Evolutionary conservation across 805 yeast genomes (phyloP), one percentile per base, ranked within the genome.

Genomic region (Suhomyces kilbournensis): DNA sequence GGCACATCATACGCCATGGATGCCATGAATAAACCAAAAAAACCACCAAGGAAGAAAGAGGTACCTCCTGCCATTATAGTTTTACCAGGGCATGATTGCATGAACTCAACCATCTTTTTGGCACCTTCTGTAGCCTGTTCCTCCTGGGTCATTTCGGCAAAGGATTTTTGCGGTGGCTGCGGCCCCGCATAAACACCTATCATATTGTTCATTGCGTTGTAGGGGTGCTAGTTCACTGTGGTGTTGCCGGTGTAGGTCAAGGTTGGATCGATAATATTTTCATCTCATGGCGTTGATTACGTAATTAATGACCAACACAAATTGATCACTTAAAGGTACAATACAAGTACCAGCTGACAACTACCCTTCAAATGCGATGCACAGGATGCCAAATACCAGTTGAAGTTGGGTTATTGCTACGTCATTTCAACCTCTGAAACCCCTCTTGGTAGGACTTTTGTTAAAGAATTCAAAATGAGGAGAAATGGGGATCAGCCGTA

Each of bases 31-130:
- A 94, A 73, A 56, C 98, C 97, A 69, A 93, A 91, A 53, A 92
- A 88, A 55, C 97, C 98, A 72, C 98, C 98, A 35, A 93, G 82
- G 38, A 86, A 92, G 70, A 90, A 93, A 20, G 98, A 98, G 12
- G 96, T 85, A 19, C 86, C 97, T 55, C 97, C 98, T 26, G 97
- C 87, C 77, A 92, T 84, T 22, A 79, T 85, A 0, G 97, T 83
- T 67, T 94, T 93, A 17, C 97, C 98, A 0, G 97, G 97, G 73
- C 99, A 93, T 5, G 97, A 88, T 57, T 86, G 81, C 91, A 92
- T 90, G 70, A 87, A 83, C 49, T 79, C 83, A 66, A 90, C 83
- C 86, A 93, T 88, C 63, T 83, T 84, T 62, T 77, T 74, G 7
- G 97, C 97, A 15, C 96, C 96, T 51, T 83, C 84, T 60, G 90